Evolutionary conservation across 345 rosid species (phyloP).

Genomic region (Excoecaria agallocha): DNA sequence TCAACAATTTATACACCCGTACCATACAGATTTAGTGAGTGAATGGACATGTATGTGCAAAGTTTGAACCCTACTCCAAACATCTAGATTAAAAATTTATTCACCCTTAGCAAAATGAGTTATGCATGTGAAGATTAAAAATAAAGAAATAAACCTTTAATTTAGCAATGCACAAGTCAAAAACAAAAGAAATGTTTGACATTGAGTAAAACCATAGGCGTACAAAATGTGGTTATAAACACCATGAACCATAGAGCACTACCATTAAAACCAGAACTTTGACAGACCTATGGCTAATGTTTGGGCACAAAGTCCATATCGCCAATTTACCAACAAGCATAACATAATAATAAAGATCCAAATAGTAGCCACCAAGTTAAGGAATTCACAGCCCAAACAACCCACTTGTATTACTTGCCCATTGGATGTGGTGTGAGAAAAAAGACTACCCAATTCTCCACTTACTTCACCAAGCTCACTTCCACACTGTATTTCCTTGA

Average conservation of each 20-base stretch:
- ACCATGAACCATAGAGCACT: neutral
- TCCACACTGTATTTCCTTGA: conserved; percentile 1
- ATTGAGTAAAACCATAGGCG: neutral
- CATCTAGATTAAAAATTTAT: neutral
- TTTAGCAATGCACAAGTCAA: neutral
- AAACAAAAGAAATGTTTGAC: neutral
- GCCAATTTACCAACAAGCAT: neutral
- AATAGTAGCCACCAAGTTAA: conserved; percentile 3
- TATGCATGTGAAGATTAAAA: neutral
- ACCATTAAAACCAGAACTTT: neutral
- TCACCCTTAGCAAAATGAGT: neutral
- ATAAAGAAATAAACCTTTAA: neutral
- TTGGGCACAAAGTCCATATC: neutral
- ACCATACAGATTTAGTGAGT: neutral
- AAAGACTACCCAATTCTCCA: conserved; percentile 5
- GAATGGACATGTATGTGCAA: neutral
- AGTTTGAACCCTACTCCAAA: neutral
- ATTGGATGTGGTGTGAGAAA: conserved; percentile 9
- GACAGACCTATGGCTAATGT: neutral
- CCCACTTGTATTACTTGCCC: conserved; percentile 7
- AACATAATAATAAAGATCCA: conserved; percentile 19
- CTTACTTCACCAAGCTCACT: conserved; percentile 25
- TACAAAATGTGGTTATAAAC: neutral
- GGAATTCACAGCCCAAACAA: neutral
- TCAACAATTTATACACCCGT: neutral